phyloP scores from a whole-genome alignment of 768 basidiomycete genomes.

The Boletus vermiculosoides region DNA sequence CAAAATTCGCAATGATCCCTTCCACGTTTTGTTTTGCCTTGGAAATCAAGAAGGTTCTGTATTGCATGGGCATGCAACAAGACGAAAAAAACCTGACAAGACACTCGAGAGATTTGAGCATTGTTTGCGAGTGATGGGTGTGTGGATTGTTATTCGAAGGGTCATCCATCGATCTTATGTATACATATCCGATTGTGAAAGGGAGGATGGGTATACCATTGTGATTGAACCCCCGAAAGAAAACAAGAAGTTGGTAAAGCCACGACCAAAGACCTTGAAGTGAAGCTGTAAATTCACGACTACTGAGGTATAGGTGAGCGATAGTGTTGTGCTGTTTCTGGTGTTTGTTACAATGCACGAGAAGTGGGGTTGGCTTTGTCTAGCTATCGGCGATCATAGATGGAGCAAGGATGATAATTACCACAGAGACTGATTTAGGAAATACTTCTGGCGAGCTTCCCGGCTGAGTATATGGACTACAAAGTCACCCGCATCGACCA shows the following conservation, averaged over 20 bases:
- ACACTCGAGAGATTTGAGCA: background rate
- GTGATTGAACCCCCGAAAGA: background rate
- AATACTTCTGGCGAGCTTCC: conserved; percentile 67
- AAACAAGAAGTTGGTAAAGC: background rate
- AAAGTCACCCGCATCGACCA: conserved; percentile 80
- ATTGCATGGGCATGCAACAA: background rate
- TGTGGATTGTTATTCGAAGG: background rate
- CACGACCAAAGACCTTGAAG: background rate
- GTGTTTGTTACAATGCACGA: too few relatives aligned
- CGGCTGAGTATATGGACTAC: conserved; percentile 75
- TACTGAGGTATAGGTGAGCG: too few relatives aligned
- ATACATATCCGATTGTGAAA: too few relatives aligned
- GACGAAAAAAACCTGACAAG: background rate
- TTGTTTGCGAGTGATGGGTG: too few relatives aligned
- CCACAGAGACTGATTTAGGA: conserved; percentile 38
- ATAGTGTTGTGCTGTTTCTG: background rate
- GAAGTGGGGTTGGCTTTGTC: background rate
- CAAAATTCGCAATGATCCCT: background rate
- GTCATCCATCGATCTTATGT: background rate
- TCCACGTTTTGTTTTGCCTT: background rate
- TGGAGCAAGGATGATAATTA: conserved; percentile 2
- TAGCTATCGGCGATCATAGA: too few relatives aligned
- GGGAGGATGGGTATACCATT: too few relatives aligned
- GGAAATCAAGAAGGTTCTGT: background rate
- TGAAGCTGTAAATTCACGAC: background rate